These are phyloP conservation scores for Ophiostoma angusticollis DNA, from an alignment of 2,329 filamentous ascomycete genomes.

Conservation along the genomic window DNA sequence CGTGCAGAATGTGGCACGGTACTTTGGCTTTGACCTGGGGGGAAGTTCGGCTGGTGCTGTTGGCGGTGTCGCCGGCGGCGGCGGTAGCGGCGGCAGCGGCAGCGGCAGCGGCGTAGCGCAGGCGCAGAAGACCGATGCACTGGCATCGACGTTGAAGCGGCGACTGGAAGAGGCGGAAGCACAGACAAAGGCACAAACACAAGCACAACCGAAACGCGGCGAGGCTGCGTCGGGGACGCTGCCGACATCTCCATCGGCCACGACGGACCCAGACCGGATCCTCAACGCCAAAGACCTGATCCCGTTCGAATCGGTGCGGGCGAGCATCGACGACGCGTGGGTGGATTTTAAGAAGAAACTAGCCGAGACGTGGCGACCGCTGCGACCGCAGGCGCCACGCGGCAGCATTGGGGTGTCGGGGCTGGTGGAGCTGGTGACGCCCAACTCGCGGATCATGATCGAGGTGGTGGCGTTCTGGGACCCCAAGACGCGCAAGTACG, in stretches of 20 bases:
- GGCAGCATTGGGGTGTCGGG: constrained; percentile 42
- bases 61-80: not conserved
- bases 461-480: constrained; percentile 43
- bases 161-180: constrained; percentile 18
- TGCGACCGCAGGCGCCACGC: constrained; percentile 30
- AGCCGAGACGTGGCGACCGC: constrained; percentile 32
- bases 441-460: constrained; percentile 33
- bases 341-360: constrained; percentile 24
- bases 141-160: constrained; percentile 22
- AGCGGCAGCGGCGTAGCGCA: not conserved
- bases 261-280: not conserved
- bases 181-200: constrained; percentile 3
- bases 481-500: constrained; percentile 37
- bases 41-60: not conserved
- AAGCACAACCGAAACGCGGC: not conserved
- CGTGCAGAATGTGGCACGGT: constrained; percentile 27
- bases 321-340: constrained; percentile 23
- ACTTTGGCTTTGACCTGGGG: constrained; percentile 31
- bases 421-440: constrained; percentile 38
- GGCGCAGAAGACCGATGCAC: constrained; percentile 7
- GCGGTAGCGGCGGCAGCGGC: not conserved
- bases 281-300: constrained; percentile 13
- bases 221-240: not conserved
- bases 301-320: constrained; percentile 13
- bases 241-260: not conserved